Conservation (phyloP, 2,329 filamentous ascomycete species). For the Colletotrichum salicis region DNA sequence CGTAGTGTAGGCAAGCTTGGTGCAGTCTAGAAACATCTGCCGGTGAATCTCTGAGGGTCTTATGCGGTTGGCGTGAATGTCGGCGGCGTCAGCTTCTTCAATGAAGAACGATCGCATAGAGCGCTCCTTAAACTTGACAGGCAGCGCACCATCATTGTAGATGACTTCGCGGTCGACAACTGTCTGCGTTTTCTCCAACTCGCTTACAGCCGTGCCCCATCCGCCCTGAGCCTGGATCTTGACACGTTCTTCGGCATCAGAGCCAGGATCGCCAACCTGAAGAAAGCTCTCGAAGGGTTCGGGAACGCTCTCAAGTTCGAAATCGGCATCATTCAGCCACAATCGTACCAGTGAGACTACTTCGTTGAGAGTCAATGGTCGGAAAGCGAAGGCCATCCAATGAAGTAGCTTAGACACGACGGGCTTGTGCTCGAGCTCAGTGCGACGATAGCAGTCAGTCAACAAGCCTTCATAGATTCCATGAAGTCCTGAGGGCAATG, state of each 20-base stretch:
- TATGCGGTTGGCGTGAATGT: conserved; percentile 3
- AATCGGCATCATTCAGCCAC: conserved; percentile 33
- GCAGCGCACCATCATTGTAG: conserved; percentile 42
- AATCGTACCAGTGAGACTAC: conserved; percentile 38
- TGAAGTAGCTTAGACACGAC: conserved; percentile 40
- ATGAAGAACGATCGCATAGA: conserved; percentile 44
- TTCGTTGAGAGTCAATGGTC: conserved; percentile 38
- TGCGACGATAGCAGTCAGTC: conserved; percentile 41
- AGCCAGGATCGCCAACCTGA: conserved; percentile 39
- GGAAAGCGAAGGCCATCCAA: conserved; percentile 43
- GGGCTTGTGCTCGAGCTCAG: conserved; percentile 30
- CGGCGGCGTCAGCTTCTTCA: conserved; percentile 19
- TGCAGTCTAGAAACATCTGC: conserved; percentile 38
- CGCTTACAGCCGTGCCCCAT: conserved; percentile 27
- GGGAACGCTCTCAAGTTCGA: conserved; percentile 42
- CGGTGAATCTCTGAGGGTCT: conserved; percentile 41
- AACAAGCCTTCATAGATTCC: conserved; percentile 42
- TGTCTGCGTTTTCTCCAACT: conserved; percentile 36
- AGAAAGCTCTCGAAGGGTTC: conserved; percentile 42
- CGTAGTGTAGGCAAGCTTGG: conserved; percentile 27
- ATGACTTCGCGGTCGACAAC: conserved; percentile 8
- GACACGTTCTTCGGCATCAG: conserved; percentile 37
- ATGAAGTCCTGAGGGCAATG: conserved; percentile 39
- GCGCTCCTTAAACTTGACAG: conserved; percentile 44
- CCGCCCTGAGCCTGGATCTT: conserved; percentile 5